Conservation (phyloP, 2,329 filamentous ascomycete genomes). For the Trichoderma brevicompactum region DNA sequence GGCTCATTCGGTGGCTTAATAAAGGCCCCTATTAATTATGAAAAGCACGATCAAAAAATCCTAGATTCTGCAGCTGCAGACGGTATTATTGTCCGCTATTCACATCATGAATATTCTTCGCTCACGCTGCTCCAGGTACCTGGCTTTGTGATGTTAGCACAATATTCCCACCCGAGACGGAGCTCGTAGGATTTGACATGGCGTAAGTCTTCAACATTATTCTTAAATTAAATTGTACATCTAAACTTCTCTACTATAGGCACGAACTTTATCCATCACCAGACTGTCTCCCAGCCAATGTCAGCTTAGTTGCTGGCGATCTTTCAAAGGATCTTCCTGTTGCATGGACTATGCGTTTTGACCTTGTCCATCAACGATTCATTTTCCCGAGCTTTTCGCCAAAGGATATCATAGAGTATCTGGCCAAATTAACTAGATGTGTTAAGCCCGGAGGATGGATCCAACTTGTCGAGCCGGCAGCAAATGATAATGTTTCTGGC, state of each 20-base stretch:
- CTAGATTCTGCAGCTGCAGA: conserved; percentile 26
- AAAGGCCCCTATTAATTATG: conserved; percentile 20
- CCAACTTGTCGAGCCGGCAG: conserved; percentile 28
- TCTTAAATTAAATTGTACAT: not conserved
- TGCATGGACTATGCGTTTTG: conserved; percentile 25
- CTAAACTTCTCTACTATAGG: not conserved
- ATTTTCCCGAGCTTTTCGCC: conserved; percentile 23
- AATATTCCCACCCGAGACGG: conserved; percentile 17
- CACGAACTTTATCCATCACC: not conserved
- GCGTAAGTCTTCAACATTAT: conserved; percentile 15
- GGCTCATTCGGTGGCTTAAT: conserved; percentile 24
- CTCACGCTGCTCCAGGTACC: conserved; percentile 2
- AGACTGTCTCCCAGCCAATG: conserved; percentile 3
- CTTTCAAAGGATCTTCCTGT: conserved; percentile 5
- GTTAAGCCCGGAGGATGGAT: conserved; percentile 31
- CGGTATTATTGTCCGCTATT: not conserved
- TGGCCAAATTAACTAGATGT: conserved; percentile 18
- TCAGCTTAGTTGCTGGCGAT: conserved; percentile 7
- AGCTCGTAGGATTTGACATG: conserved; percentile 26
- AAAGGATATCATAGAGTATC: not conserved
- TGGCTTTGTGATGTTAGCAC: conserved; percentile 23
- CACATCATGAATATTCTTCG: not conserved
- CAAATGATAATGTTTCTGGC: conserved; percentile 24
- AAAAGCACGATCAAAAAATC: conserved; percentile 7
- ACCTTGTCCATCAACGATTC: conserved; percentile 31